Conservation (phyloP, 2,329 filamentous ascomycete genomes). For the Helminthosporium solani region DNA sequence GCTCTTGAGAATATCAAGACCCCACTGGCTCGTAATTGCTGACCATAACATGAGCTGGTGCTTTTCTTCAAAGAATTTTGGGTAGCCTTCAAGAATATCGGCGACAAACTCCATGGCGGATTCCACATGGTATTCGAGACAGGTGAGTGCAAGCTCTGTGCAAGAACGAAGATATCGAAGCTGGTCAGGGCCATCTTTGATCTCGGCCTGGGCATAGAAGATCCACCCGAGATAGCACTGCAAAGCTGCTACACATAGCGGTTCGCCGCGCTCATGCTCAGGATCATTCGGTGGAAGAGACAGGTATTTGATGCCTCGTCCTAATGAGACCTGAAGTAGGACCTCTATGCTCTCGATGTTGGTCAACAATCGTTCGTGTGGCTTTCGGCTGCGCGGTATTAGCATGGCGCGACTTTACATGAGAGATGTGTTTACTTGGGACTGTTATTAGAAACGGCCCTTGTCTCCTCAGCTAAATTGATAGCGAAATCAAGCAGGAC, state of each 20-base stretch:
- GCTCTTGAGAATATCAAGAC: conserved; percentile 37
- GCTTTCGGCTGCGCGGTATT: conserved; percentile 37
- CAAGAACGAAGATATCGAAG: conserved; percentile 61
- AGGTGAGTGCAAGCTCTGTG: conserved; percentile 60
- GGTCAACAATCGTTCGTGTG: conserved; percentile 54
- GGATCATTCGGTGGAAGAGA: conserved; percentile 27
- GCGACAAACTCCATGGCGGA: conserved; percentile 42
- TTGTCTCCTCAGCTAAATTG: conserved; percentile 65
- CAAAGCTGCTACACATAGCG: conserved; percentile 35
- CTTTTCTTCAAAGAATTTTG: conserved; percentile 36
- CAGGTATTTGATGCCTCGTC: conserved; percentile 37
- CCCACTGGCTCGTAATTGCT: conserved; percentile 37
- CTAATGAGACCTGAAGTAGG: conserved; percentile 48
- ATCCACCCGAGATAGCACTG: conserved; percentile 61
- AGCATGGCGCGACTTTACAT: not conserved
- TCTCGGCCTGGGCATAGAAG: conserved; percentile 67
- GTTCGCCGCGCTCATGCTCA: conserved; percentile 31
- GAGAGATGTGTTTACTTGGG: conserved; percentile 31
- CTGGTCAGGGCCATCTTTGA: conserved; percentile 58
- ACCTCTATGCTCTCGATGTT: conserved; percentile 55
- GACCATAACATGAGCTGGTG: conserved; percentile 38
- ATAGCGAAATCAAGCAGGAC: conserved; percentile 66
- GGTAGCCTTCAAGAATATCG: conserved; percentile 38
- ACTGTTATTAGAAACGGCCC: conserved; percentile 67
- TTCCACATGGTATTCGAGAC: conserved; percentile 58